These are phyloP conservation scores for Penicillium longicatenatum DNA, from an alignment of 495 filamentous ascomycete species.

Conservation along the genomic window DNA sequence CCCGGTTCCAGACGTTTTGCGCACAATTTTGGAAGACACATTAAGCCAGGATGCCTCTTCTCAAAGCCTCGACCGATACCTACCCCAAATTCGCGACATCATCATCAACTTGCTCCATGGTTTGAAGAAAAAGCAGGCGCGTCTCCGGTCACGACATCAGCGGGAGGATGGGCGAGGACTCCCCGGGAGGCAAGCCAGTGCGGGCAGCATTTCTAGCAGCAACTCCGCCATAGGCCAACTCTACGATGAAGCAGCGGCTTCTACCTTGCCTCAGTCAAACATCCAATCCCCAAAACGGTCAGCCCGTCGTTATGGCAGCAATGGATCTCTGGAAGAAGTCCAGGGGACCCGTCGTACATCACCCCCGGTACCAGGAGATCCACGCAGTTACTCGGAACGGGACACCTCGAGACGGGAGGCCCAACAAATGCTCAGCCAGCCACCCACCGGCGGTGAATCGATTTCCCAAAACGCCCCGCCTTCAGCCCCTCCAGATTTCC, in stretches of 20 bases:
- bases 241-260: slow-evolving; percentile 59
- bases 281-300: slow-evolving; percentile 40
- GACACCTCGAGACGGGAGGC: slow-evolving; percentile 51
- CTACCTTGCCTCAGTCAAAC: slow-evolving; percentile 25
- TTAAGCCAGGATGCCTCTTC: slow-evolving; percentile 94
- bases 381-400: slow-evolving; percentile 39
- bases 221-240: slow-evolving; percentile 64
- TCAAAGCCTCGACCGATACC: slow-evolving; percentile 85
- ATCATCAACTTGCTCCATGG: slow-evolving; percentile 97
- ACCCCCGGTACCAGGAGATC: slow-evolving; percentile 35
- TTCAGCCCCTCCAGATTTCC: slow-evolving; percentile 41
- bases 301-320: slow-evolving; percentile 54
- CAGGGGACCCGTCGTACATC: slow-evolving; percentile 47
- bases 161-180: slow-evolving; percentile 58
- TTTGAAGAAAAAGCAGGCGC: slow-evolving; percentile 93
- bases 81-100: slow-evolving; percentile 93
- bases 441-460: slow-evolving; percentile 53
- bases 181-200: slow-evolving; percentile 64
- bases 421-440: slow-evolving; percentile 54
- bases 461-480: slow-evolving; percentile 37
- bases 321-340: slow-evolving; percentile 48
- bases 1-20: slow-evolving; percentile 88
- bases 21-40: slow-evolving; percentile 90
- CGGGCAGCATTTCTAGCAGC: slow-evolving; percentile 62
- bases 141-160: slow-evolving; percentile 76